A percentile compares a stretch with the other conserved stretches of the same genome.
phyloP scores from a whole-genome alignment of 352 stramenopile genomes.

The Pseudoperonospora humuli region DNA sequence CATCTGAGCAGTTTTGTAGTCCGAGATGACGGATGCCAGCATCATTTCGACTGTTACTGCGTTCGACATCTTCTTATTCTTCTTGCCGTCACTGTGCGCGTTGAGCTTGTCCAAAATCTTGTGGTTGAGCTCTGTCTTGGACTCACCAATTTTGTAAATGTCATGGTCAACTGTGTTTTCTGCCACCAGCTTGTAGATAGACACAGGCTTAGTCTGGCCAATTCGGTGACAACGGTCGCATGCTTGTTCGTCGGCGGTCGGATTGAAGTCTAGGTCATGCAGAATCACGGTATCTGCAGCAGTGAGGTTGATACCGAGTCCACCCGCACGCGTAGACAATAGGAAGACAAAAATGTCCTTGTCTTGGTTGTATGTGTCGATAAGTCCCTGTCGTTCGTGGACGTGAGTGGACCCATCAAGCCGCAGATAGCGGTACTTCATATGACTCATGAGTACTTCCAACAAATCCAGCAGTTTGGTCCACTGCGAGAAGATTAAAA shows the following conservation, averaged over 20 bases:
- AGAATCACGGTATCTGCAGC: constrained; percentile 87
- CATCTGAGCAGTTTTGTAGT: constrained; percentile 49
- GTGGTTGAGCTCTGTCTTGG: constrained; percentile 84
- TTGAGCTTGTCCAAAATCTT: constrained; percentile 81
- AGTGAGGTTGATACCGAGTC: constrained; percentile 97
- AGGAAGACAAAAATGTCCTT: constrained; percentile 94
- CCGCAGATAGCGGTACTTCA: constrained; percentile 69
- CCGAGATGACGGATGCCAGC: constrained; percentile 65
- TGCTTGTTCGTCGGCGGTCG: constrained; percentile 78
- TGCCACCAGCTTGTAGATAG: constrained; percentile 90
- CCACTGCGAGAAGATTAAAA: constrained; percentile 97
- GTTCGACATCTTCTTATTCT: constrained; percentile 23
- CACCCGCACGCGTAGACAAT: constrained; percentile 94
- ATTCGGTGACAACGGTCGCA: constrained; percentile 88
- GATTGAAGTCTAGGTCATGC: constrained; percentile 85
- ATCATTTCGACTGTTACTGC: constrained; percentile 74
- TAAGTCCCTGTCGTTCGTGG: constrained; percentile 63
- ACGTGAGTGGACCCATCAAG: constrained; percentile 77
- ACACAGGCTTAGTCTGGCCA: constrained; percentile 83
- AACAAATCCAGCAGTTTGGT: constrained; percentile 93
- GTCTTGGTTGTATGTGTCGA: constrained; percentile 86
- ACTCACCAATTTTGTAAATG: constrained; percentile 81
- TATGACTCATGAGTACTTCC: constrained; percentile 72
- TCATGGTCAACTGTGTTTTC: constrained; percentile 88
- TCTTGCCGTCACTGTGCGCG: constrained; percentile 31